Conservation (phyloP, 768 basidiomycete genomes). For the Lanmaoa pseudosensibilis region DNA sequence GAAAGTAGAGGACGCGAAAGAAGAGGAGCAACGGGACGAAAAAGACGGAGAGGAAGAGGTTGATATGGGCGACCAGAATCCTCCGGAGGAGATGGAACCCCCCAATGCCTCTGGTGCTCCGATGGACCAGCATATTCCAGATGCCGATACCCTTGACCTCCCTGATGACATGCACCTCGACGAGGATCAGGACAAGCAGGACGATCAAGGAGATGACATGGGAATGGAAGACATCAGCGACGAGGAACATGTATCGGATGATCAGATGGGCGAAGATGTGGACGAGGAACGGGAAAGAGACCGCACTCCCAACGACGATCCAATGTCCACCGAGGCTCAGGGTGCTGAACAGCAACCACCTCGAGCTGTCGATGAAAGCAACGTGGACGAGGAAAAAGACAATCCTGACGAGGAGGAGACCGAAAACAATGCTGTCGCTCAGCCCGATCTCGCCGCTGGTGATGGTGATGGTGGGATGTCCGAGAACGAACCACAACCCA, state of each 20-base stretch:
- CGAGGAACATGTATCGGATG: constrained; percentile 25
- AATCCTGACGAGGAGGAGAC: constrained; percentile 31
- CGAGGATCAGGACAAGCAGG: constrained; percentile 31
- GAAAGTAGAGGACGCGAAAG: constrained; percentile 31
- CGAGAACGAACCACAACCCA: constrained; percentile 18
- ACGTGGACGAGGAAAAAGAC: constrained; percentile 26
- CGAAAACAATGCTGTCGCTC: constrained; percentile 30
- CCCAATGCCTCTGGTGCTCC: constrained; percentile 59
- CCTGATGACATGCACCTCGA: constrained; percentile 82
- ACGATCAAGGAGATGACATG: constrained; percentile 26
- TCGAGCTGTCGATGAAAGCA: constrained; percentile 19
- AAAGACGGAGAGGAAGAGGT: constrained; percentile 29
- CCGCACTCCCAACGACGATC: constrained; percentile 16
- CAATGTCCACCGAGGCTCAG: constrained; percentile 24
- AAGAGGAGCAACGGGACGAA: constrained; percentile 30
- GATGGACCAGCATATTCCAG: constrained; percentile 73
- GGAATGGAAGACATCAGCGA: constrained; percentile 41
- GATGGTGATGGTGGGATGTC: constrained; percentile 22
- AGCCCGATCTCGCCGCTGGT: constrained; percentile 38
- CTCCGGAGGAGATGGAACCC: constrained; percentile 44
- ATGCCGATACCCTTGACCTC: constrained; percentile 82
- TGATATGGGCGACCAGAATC: constrained; percentile 28
- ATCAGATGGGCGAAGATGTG: constrained; percentile 30
- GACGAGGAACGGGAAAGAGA: constrained; percentile 9
- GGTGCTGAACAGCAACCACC: constrained; percentile 22